Evolutionary conservation across 2,329 filamentous ascomycete genomes (phyloP), one percentile per base, ranked within the genome.

Genomic region (Colletotrichum sp.): DNA sequence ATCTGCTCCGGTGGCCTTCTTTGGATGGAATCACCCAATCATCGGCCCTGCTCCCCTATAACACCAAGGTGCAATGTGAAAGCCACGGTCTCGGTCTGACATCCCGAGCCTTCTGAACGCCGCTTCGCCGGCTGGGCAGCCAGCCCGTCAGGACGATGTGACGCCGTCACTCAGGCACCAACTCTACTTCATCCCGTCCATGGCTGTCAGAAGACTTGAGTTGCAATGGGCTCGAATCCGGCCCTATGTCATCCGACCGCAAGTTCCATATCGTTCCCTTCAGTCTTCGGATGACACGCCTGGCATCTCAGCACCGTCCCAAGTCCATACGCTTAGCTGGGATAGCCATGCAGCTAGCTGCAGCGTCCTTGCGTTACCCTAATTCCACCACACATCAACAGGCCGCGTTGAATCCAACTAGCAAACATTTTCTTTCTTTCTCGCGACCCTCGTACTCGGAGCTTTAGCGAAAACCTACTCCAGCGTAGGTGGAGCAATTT

Each of bases 271-370:
- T 52, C 44, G 44, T 16, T 16, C 19, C 34, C 13, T 59, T 55
- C 57, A n/a, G 32, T 71, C 44, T 65, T 74, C 68, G 29, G 68
- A 74, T 65, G 72, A 19, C 68, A 74, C n/a, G 22, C 34, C 49
- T 30, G 61, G n/a, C 68, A 65, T 62, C 64, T 55, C 27, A 16
- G 49, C 7, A 29, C 22, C 67, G 29, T 63, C 27, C 59, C 29
- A 22, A 36, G n/a, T 34, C 59, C 27, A 32, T 19, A n/a, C 12
- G n/a, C 19, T 25, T 62, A n/a, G 59, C 27, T n/a, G 59, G 30
- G 59, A 32, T 62, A n/a, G 15, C 59, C 59, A 32, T 34, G 59
- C 29, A 19, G 29, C 12, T 6, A 3, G 25, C 22, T 15, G 30
- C 11, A 4, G 8, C 30, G 9, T 25, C 19, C 13, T 29, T 30